phyloP scores from a whole-genome alignment of 352 stramenopile genomes.

The Phytophthora colocasiae region DNA sequence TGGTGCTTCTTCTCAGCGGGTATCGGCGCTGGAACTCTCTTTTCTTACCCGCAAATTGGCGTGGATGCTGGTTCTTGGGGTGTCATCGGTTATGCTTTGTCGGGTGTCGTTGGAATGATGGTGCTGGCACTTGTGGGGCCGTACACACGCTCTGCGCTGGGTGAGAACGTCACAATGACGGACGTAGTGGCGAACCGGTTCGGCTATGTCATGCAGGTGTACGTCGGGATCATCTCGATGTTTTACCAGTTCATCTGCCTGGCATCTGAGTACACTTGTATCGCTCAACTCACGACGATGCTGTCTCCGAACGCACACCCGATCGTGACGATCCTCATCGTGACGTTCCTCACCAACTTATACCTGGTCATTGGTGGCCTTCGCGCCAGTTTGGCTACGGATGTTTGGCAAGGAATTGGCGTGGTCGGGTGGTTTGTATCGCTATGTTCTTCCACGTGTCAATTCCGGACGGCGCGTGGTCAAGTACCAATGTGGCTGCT shows the following conservation, averaged over 20 bases:
- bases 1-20: slow-evolving; percentile 84
- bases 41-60: slow-evolving; percentile 79
- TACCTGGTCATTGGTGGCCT: slow-evolving; percentile 81
- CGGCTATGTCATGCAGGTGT: slow-evolving; percentile 70
- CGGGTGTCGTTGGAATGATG: slow-evolving; percentile 60
- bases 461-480: slow-evolving; percentile 62
- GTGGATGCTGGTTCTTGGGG: slow-evolving; percentile 76
- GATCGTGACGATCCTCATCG: slow-evolving; percentile 58
- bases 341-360: slow-evolving; percentile 73
- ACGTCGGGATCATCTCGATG: slow-evolving; percentile 68
- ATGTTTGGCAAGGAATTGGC: slow-evolving; percentile 77
- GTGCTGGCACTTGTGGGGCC: slow-evolving; percentile 63
- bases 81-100: slow-evolving; percentile 81
- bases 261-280: slow-evolving; percentile 70
- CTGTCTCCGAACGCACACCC: slow-evolving; percentile 57
- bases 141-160: slow-evolving; percentile 63
- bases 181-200: slow-evolving; percentile 70
- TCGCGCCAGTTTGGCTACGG: slow-evolving; percentile 72
- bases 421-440: slow-evolving; percentile 69
- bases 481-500: slow-evolving; percentile 56
- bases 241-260: slow-evolving; percentile 89
- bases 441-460: slow-evolving; percentile 67
- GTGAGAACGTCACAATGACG: slow-evolving; percentile 77
- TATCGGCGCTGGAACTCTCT: slow-evolving; percentile 82
- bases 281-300: slow-evolving; percentile 60